Evolutionary conservation across 495 filamentous ascomycete species (phyloP), one percentile per base, ranked within the genome.

Genomic region (Penicillium canescens): DNA sequence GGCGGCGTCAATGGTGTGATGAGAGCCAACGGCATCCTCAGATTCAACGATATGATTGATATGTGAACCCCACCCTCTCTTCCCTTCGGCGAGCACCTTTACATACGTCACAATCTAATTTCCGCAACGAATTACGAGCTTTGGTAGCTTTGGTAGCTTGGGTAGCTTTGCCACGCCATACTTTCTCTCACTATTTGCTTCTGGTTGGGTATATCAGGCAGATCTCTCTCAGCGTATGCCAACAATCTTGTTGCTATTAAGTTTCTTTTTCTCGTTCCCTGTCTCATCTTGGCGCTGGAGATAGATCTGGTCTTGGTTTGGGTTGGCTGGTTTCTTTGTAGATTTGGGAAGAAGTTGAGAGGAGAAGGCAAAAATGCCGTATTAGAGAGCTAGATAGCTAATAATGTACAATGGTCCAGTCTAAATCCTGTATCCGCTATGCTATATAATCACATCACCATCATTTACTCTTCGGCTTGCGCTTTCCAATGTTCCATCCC

Each of bases 31-130:
- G 94, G 92, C 4, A 86, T 98, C 46, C 73, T 98, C 62, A 78
- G 86, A 67, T 98, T 98, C 66, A 92, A 93, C 68, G 92, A 96
- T 70, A 90, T 84, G 62, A 92, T 98, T 72, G 92, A 96, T 58
- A 93, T 97, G 80, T 98, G 61, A 78, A 38, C 36, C 41, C 42
- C 21, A 24, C 21, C 2, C 18, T 51, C 20, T 16, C 52, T 33
- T 35, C 20, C 28, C 38, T 35, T 56, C 18, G 28, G 23, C 20
- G 23, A 41, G 3, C 41, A 23, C 35, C 24, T 49, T 47, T 54
- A 47, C 34, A 41, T 57, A 49, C 47, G 42, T 57, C 46, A 46
- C 55, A 50, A 50, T 45, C 34, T 53, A 37, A 49, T 50, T 55
- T 41, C 31, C 31, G 60, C 60, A 56, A 66, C 52, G 59, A 31